A percentile compares a stretch with the other conserved stretches of the same genome.
Conservation (phyloP, 2,329 filamentous ascomycete genomes). For the Alternaria sp. region DNA sequence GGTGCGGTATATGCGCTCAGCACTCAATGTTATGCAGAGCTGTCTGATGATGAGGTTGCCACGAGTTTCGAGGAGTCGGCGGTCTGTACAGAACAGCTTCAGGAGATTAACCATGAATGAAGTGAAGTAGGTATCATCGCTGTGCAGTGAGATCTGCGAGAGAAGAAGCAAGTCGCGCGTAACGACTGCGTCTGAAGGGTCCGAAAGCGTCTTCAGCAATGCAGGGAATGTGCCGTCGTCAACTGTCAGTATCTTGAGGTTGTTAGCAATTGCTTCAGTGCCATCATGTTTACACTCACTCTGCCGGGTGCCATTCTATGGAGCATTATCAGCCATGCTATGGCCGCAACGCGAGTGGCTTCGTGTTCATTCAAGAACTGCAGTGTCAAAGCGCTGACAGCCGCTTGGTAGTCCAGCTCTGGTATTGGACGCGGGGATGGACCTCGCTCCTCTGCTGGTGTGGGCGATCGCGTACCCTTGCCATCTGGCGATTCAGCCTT, state of each 20-base stretch:
- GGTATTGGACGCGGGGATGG: constrained; percentile 54
- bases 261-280: constrained; percentile 4
- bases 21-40: constrained; percentile 88
- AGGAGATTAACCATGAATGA: constrained; percentile 98
- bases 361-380: constrained; percentile 97
- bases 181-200: constrained; percentile 93
- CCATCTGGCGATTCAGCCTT: constrained; percentile 35
- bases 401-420: constrained; percentile 94
- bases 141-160: constrained; percentile 95
- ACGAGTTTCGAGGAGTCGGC: constrained; percentile 85
- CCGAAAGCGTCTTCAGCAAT: constrained; percentile 91
- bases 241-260: constrained; percentile 70
- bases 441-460: constrained; percentile 54
- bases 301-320: constrained; percentile 94
- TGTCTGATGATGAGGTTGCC: constrained; percentile 97
- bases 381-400: constrained; percentile 89
- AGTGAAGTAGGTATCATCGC: constrained; percentile 95
- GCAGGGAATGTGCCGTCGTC: constrained; percentile 98
- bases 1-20: constrained; percentile 93
- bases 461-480: constrained; percentile 46
- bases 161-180: constrained; percentile 91
- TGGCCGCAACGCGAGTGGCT: constrained; percentile 87
- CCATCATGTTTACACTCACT: constrained; percentile 54
- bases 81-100: constrained; percentile 93
- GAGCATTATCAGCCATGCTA: constrained; percentile 97